These are phyloP conservation scores for Diddensiella caesifluorescens DNA, from an alignment of 805 yeast species.

Conservation along the genomic window DNA sequence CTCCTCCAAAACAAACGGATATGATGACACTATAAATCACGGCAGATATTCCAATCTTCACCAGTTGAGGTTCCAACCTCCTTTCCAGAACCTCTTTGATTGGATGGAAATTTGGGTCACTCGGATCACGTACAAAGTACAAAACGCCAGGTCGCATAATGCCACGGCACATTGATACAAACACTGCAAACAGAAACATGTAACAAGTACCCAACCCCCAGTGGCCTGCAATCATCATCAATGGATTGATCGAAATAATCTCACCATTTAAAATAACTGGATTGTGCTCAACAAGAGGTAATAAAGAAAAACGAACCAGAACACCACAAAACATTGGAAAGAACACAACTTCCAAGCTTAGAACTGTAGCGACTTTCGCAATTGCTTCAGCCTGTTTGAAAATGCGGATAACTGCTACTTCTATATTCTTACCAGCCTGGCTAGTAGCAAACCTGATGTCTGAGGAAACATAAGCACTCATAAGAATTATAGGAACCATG, in stretches of 20 bases:
- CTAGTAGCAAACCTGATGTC: constrained; percentile 13
- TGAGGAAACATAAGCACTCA: constrained; percentile 8
- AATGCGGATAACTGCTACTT: constrained; percentile 14
- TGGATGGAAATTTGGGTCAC: constrained; percentile 83
- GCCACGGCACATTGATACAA: constrained; percentile 75
- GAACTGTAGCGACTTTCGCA: constrained; percentile 66
- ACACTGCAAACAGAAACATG: constrained; percentile 83
- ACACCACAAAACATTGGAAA: constrained; percentile 87
- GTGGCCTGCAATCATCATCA: constrained; percentile 31
- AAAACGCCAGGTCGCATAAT: constrained; percentile 84
- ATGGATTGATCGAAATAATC: constrained; percentile 20
- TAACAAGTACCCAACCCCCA: constrained; percentile 79
- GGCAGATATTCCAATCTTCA: constrained; percentile 67
- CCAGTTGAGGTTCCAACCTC: constrained; percentile 66
- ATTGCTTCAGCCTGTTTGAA: constrained; percentile 39
- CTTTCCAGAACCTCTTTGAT: constrained; percentile 81
- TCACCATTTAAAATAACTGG: not conserved
- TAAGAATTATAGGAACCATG: not conserved
- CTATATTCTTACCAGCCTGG: constrained; percentile 6
- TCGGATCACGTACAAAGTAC: constrained; percentile 89
- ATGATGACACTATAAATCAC: constrained; percentile 57
- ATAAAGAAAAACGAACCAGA: constrained; percentile 60
- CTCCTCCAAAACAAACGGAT: constrained; percentile 64
- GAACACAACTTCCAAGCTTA: constrained; percentile 71
- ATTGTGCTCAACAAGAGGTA: constrained; percentile 45